Evolutionary conservation across 805 yeast genomes (phyloP), one percentile per base, ranked within the genome.

Genomic region (Wickerhamomyces bovis): DNA sequence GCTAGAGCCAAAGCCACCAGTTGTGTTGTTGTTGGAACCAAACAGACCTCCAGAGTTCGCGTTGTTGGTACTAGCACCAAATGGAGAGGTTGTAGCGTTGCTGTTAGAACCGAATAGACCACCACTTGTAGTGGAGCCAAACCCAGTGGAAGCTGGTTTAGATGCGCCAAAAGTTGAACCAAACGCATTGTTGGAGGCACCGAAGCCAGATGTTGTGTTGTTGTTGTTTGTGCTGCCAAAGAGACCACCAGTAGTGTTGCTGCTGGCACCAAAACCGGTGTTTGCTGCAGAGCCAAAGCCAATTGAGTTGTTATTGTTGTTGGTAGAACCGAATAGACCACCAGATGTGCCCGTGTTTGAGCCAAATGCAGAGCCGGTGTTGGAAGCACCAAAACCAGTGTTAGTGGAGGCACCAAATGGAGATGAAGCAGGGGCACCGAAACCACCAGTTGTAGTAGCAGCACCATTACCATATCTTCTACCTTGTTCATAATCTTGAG

Each of bases 401-500:
- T 50, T 49, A 30, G 48, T 60, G 45, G 50, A 59, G 41, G 63
- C 60, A 18, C 76, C 70, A 53, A 77, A 65, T n/a, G 68, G 67
- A 15, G 62, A 46, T 18, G 55, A 48, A 6, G 51, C 30, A 19
- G 58, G 40, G 7, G 59, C 48, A 19, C 75, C 75, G 58, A 65
- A 65, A 1, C 60, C 72, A 42, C 55, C 71, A 36, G 63, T 52
- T 40, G 66, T 55, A 10, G 51, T 45, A 45, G 63, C 47, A 43
- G 53, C 58, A 42, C 52, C 63, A 51, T 70, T 78, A 15, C 87
- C 90, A 52, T 53, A 79, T 50, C 79, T 75, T 60, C 94, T 75
- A 45, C 78, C 79, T 53, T 81, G 85, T 56, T 80, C 79, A 63
- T 94, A 94, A 67, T 94, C 99, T 64, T 85, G 92, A 55, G 77